Percentiles rank a stretch among this genome's conserved stretches.
Conservation (phyloP, 1,284 basidiomycete species). For the Ustilago trichophora region DNA sequence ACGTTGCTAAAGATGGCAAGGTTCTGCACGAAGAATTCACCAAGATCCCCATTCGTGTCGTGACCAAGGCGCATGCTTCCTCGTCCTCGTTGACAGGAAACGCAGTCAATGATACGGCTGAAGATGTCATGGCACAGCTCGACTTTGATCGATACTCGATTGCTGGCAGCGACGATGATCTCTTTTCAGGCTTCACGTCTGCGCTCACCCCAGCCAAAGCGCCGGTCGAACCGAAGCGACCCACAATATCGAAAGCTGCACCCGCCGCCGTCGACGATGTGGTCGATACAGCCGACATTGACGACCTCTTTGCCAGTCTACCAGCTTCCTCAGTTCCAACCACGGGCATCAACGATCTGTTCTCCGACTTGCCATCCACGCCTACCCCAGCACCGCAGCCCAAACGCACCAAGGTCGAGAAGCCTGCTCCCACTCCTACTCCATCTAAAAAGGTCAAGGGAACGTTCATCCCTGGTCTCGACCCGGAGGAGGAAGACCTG, state of each 20-base stretch:
- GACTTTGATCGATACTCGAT: constrained; percentile 35
- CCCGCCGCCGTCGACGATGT: neutral
- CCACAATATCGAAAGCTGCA: neutral
- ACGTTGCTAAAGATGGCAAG: constrained; percentile 34
- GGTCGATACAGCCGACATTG: constrained; percentile 26
- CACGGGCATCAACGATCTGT: constrained; percentile 20
- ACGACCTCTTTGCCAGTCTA: constrained; percentile 24
- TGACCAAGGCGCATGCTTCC: neutral
- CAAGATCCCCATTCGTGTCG: constrained; percentile 27
- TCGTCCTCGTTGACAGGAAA: too few relatives aligned
- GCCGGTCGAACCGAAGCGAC: neutral
- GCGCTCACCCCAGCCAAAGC: constrained; percentile 7
- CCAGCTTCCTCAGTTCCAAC: neutral
- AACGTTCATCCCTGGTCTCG: constrained; percentile 28
- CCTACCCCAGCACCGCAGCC: neutral
- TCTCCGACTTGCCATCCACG: constrained; percentile 21
- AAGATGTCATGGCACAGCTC: constrained; percentile 30
- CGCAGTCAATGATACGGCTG: constrained; percentile 3
- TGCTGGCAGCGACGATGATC: constrained; percentile 36
- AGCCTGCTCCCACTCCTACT: neutral
- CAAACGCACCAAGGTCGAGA: constrained; percentile 10
- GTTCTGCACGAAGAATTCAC: constrained; percentile 46
- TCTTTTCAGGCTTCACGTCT: constrained; percentile 35
- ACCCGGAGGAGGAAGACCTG: constrained; percentile 47
- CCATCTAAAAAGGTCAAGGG: constrained; percentile 16